Conservation (phyloP, 306 rosid species). For the Acmispon strigosus region DNA sequence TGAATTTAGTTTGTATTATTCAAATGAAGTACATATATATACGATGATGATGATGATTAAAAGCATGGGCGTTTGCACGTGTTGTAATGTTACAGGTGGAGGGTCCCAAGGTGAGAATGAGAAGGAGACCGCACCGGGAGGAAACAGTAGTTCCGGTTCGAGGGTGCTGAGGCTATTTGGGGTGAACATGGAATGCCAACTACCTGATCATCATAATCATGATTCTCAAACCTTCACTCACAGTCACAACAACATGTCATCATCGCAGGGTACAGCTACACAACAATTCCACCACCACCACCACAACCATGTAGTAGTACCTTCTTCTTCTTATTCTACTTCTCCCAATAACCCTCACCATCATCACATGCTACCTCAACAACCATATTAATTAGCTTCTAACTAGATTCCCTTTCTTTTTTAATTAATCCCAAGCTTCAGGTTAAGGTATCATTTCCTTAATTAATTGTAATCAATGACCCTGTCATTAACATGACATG, state of each 20-base stretch:
- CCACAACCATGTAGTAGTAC: too few relatives aligned
- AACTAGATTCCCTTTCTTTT: slow-evolving; percentile 12
- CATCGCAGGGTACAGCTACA: slow-evolving; percentile 34
- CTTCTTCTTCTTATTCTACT: neutral
- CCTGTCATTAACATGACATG: slow-evolving; percentile 13
- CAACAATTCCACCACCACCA: slow-evolving; percentile 28
- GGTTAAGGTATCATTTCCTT: slow-evolving; percentile 6
- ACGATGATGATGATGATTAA: too few relatives aligned
- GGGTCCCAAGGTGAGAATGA: slow-evolving; percentile 38
- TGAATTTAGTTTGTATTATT: too few relatives aligned
- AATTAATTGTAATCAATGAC: slow-evolving; percentile 12
- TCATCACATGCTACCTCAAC: slow-evolving; percentile 70
- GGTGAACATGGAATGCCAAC: slow-evolving; percentile 87
- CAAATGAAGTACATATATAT: too few relatives aligned
- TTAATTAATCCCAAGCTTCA: neutral
- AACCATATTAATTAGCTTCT: slow-evolving; percentile 11
- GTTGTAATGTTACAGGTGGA: slow-evolving; percentile 29
- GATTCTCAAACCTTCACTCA: slow-evolving; percentile 39
- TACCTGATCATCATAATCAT: slow-evolving; percentile 14
- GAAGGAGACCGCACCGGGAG: slow-evolving; percentile 24
- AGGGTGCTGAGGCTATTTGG: slow-evolving; percentile 84
- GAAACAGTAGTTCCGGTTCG: slow-evolving; percentile 36
- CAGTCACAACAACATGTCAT: slow-evolving; percentile 29
- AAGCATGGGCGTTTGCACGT: slow-evolving; percentile 34
- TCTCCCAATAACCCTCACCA: slow-evolving; percentile 30